Percentiles rank a stretch among this genome's conserved stretches.
Evolutionary conservation across 1,284 basidiomycete species (phyloP).

Genomic region (Rugosomyces carneus): DNA sequence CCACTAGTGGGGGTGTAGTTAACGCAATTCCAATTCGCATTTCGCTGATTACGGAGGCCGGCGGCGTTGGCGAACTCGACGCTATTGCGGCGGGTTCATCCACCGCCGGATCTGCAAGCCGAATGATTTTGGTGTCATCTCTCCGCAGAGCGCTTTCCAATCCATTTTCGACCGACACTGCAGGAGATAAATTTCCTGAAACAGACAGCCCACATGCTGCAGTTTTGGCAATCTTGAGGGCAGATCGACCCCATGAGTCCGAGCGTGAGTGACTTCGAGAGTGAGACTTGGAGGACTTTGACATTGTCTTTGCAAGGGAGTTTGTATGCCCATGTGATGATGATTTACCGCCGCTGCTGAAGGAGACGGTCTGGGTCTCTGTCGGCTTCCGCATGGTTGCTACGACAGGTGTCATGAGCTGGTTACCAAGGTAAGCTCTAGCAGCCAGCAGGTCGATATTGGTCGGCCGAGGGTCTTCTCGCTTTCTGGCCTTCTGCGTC

Average conservation of each 20-base stretch:
- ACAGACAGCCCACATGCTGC: conserved; percentile 29
- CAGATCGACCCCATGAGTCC: conserved; percentile 55
- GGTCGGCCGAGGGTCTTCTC: conserved; percentile 20
- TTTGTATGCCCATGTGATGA: conserved; percentile 35
- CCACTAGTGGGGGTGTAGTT: conserved; percentile 47
- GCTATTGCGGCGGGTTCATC: conserved; percentile 17
- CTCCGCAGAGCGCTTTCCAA: conserved; percentile 38
- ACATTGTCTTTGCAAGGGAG: conserved; percentile 38
- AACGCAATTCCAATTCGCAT: conserved; percentile 58
- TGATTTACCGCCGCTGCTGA: conserved; percentile 3
- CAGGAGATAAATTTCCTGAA: conserved; percentile 18
- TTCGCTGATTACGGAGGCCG: conserved; percentile 25
- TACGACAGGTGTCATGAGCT: conserved; percentile 45
- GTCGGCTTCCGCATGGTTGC: conserved; percentile 24
- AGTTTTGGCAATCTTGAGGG: conserved; percentile 42
- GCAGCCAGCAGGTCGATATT: conserved; percentile 56
- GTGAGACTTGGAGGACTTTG: conserved; percentile 38
- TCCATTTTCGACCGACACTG: not conserved
- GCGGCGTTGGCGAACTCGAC: conserved; percentile 24
- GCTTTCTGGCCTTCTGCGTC: conserved; percentile 29
- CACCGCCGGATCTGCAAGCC: conserved; percentile 29
- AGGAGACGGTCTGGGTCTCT: conserved; percentile 9
- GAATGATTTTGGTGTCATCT: conserved; percentile 39
- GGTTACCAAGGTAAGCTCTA: conserved; percentile 56
- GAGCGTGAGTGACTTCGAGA: conserved; percentile 44